phyloP scores from a whole-genome alignment of 352 stramenopile genomes.

The Halophytophthora polymorphica region DNA sequence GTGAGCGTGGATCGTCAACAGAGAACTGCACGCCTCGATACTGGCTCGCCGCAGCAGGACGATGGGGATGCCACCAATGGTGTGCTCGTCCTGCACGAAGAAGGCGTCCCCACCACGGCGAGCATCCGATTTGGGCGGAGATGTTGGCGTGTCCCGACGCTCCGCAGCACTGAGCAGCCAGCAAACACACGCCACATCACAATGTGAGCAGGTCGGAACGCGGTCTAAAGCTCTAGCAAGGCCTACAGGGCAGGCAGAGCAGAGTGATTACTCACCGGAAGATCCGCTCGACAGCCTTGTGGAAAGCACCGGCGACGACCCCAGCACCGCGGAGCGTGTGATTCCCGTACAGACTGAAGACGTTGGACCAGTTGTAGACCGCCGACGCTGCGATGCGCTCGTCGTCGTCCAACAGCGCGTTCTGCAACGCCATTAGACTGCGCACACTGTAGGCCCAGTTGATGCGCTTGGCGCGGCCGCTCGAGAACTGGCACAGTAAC shows the following conservation, averaged over 20 bases:
- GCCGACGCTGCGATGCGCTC: conserved; percentile 75
- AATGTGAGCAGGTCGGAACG: neutral
- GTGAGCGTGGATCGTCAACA: conserved; percentile 81
- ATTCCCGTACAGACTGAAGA: conserved; percentile 80
- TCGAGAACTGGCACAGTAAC: conserved; percentile 63
- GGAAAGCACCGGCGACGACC: conserved; percentile 76
- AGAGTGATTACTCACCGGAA: conserved; percentile 40
- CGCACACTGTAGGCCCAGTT: conserved; percentile 83
- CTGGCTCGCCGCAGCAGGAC: conserved; percentile 69
- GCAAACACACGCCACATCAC: neutral
- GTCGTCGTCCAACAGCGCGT: conserved; percentile 74
- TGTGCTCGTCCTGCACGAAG: conserved; percentile 57
- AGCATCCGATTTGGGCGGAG: conserved; percentile 35
- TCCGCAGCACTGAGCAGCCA: conserved; percentile 20
- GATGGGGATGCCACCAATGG: conserved; percentile 69
- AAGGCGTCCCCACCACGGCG: conserved; percentile 44
- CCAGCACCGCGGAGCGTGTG: conserved; percentile 76
- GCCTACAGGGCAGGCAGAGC: too few species aligned
- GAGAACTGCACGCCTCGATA: conserved; percentile 77
- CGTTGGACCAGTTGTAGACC: conserved; percentile 82
- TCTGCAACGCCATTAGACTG: conserved; percentile 80
- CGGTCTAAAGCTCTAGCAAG: neutral
- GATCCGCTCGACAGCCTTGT: conserved; percentile 77
- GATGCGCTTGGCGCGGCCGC: conserved; percentile 74
- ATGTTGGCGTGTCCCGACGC: conserved; percentile 29